Evolutionary conservation across 805 yeast genomes (phyloP).

Genomic region (Candida andamanensis): DNA sequence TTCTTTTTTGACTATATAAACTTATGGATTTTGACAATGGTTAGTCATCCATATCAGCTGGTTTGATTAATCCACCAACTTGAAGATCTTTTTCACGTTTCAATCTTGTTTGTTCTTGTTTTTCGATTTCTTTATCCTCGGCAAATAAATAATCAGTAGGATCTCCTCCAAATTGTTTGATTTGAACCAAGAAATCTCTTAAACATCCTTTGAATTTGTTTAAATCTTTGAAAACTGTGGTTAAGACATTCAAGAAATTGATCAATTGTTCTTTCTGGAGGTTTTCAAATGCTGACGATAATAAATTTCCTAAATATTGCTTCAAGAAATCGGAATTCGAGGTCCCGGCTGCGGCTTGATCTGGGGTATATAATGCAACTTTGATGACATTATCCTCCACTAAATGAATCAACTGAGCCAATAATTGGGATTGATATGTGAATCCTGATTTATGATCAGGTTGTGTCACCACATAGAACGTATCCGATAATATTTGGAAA

Average conservation of each 20-base stretch:
- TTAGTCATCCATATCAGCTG: slow-evolving; percentile 83
- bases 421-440: slow-evolving; percentile 75
- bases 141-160: slow-evolving; percentile 91
- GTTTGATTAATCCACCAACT: slow-evolving; percentile 92
- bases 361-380: slow-evolving; percentile 74
- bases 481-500: slow-evolving; percentile 84
- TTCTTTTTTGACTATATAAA: no score
- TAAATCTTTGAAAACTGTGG: slow-evolving; percentile 67
- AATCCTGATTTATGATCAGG: slow-evolving; percentile 98
- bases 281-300: slow-evolving; percentile 88
- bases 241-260: slow-evolving; percentile 74
- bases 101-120: slow-evolving; percentile 57
- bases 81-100: slow-evolving; percentile 79
- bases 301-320: slow-evolving; percentile 75
- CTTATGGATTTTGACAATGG: no score
- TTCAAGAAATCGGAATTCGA: slow-evolving; percentile 73
- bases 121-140: slow-evolving; percentile 82
- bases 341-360: slow-evolving; percentile 81
- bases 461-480: slow-evolving; percentile 90
- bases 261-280: slow-evolving; percentile 77
- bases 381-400: slow-evolving; percentile 72
- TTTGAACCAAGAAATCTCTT: slow-evolving; percentile 94
- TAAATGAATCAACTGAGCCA: slow-evolving; percentile 77
- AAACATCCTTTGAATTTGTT: slow-evolving; percentile 74
- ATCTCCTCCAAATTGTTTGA: slow-evolving; percentile 93